phyloP scores from a whole-genome alignment of 371 early-diverging fungal genomes.

The Batkoa obscura region DNA sequence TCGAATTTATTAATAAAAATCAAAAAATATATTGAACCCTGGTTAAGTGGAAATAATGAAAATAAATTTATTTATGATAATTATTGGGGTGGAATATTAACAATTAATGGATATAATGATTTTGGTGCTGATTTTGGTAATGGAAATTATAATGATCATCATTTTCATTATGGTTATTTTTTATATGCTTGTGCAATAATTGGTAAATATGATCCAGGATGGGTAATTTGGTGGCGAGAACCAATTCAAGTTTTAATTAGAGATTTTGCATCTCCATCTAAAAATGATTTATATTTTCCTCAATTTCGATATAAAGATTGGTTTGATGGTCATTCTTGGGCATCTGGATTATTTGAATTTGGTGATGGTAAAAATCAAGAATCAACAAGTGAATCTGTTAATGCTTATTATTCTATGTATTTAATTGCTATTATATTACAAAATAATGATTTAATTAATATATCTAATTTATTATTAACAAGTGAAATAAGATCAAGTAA shows the following conservation, averaged over 20 bases:
- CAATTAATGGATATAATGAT: slow-evolving; percentile 7
- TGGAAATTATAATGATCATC: slow-evolving; percentile 48
- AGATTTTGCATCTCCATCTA: slow-evolving; percentile 41
- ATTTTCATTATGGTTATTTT: slow-evolving; percentile 63
- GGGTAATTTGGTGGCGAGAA: slow-evolving; percentile 18
- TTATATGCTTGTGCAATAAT: slow-evolving; percentile 39
- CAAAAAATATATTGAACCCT: slow-evolving; percentile 24
- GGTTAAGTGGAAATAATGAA: slow-evolving; percentile 25
- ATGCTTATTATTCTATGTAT: slow-evolving; percentile 44
- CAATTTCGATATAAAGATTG: slow-evolving; percentile 49
- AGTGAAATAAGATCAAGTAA: slow-evolving; percentile 35
- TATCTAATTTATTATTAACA: slow-evolving; percentile 27
- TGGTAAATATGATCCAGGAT: slow-evolving; percentile 31
- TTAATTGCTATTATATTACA: slow-evolving; percentile 32
- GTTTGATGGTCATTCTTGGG: slow-evolving; percentile 67
- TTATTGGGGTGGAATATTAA: slow-evolving; percentile 11
- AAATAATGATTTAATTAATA: slow-evolving; percentile 15
- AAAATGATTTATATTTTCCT: slow-evolving; percentile 33
- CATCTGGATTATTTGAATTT: slow-evolving; percentile 41
- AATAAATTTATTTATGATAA: slow-evolving; percentile 39
- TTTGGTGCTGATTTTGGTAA: slow-evolving; percentile 28
- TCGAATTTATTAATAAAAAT: slow-evolving; percentile 18
- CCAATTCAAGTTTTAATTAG: slow-evolving; percentile 27
- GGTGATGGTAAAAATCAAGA: slow-evolving; percentile 53
- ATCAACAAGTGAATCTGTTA: slow-evolving; percentile 51